These are phyloP conservation scores for Apiotrichum veenhuisii DNA, from an alignment of 1,284 basidiomycete genomes.

Conservation along the genomic window DNA sequence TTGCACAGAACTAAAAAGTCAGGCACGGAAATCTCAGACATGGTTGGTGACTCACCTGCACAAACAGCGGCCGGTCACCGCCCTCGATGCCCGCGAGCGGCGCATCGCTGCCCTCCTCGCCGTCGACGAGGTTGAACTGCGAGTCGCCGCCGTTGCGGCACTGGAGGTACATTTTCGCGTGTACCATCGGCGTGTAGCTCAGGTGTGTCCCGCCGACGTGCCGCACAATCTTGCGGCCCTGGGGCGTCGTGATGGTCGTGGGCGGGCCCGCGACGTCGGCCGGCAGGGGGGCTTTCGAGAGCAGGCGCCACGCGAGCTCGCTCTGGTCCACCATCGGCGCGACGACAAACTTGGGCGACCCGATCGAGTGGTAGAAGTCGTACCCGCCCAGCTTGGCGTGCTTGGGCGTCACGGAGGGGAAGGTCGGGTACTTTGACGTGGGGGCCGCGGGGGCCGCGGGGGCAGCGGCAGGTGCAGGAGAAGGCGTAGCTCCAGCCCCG, in stretches of 20 bases:
- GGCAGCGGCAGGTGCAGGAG: neutral
- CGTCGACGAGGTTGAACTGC: conserved; percentile 65
- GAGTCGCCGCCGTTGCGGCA: conserved; percentile 51
- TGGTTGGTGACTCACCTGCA: conserved; percentile 56
- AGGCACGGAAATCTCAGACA: neutral
- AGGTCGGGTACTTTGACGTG: neutral
- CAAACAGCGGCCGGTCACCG: conserved; percentile 76
- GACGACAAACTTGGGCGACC: conserved; percentile 80
- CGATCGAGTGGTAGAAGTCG: conserved; percentile 76
- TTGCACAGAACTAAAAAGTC: conserved; percentile 71
- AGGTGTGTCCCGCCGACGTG: conserved; percentile 57
- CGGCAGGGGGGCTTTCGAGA: conserved; percentile 77
- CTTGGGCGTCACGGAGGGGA: conserved; percentile 5
- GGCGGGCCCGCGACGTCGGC: conserved; percentile 26
- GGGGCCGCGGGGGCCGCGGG: neutral
- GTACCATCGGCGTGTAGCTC: conserved; percentile 96
- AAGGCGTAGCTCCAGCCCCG: neutral
- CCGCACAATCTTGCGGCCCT: conserved; percentile 14
- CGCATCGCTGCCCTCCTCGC: conserved; percentile 46
- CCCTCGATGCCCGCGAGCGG: conserved; percentile 42
- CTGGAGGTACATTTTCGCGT: conserved; percentile 77
- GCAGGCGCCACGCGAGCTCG: conserved; percentile 86
- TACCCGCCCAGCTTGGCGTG: conserved; percentile 65
- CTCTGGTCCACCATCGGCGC: conserved; percentile 99
- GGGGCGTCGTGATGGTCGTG: conserved; percentile 16